phyloP scores from a whole-genome alignment of 2,329 filamentous ascomycete species.

The Diplodia seriata region DNA sequence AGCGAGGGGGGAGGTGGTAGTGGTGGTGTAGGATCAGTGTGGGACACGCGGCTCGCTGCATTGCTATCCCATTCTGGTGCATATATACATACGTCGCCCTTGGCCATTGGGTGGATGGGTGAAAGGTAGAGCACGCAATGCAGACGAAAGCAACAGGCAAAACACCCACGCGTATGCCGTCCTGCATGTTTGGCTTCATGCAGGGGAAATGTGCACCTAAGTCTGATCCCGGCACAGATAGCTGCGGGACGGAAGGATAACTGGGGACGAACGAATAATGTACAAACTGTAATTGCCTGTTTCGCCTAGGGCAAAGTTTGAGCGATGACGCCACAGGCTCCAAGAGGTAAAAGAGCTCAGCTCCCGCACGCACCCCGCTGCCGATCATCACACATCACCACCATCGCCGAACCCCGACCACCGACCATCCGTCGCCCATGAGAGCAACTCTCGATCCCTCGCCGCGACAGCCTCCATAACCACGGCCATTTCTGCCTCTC shows the following conservation, averaged over 20 bases:
- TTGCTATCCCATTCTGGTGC: not conserved
- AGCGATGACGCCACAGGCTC: conserved; percentile 4
- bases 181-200: too few species aligned
- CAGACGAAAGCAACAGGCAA: not conserved
- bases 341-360: not conserved
- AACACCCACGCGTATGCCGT: not conserved
- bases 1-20: not conserved
- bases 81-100: not conserved
- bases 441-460: not conserved
- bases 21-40: not conserved
- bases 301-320: not conserved
- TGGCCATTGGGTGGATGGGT: not conserved
- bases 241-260: too few species aligned
- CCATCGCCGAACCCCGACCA: not conserved
- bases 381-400: conserved; percentile 5
- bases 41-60: not conserved
- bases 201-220: too few species aligned
- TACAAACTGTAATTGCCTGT: not conserved
- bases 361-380: conserved; percentile 6
- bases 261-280: too few species aligned
- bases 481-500: too few species aligned
- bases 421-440: not conserved
- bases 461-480: too few species aligned
- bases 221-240: too few species aligned
- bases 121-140: not conserved